Evolutionary conservation across 202 grass and related monocot species (phyloP).

Genomic region (Dendrocalamus latiflorus): DNA sequence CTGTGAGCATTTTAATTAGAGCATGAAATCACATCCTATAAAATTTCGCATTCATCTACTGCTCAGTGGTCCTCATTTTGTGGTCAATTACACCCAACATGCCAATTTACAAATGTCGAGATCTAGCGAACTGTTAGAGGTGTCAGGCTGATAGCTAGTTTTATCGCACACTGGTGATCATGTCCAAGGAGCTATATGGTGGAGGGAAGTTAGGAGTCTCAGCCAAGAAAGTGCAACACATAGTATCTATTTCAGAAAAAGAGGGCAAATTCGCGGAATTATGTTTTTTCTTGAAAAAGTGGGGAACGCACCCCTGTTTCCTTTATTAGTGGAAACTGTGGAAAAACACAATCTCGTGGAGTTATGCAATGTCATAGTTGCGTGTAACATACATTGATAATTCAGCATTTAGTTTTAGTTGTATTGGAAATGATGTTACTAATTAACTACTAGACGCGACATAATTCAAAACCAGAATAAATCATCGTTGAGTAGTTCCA

Average conservation of each 20-base stretch:
- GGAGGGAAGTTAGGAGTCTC: background rate
- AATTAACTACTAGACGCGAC: no score
- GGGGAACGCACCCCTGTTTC: no score
- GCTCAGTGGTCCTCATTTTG: background rate
- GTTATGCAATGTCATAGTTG: no score
- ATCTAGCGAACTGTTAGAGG: background rate
- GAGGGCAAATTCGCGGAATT: no score
- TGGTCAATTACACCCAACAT: background rate
- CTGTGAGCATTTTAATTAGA: conserved; percentile 13
- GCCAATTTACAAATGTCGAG: background rate
- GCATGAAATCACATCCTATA: background rate
- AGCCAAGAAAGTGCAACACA: background rate
- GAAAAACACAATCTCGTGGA: no score
- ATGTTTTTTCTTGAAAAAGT: no score
- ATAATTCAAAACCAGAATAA: no score
- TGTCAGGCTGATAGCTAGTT: background rate
- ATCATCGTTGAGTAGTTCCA: no score
- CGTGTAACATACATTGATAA: background rate
- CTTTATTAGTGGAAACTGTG: no score
- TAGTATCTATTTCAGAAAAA: background rate
- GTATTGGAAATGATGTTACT: background rate
- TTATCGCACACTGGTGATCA: background rate
- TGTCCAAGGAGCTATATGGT: background rate
- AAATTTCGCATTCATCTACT: background rate
- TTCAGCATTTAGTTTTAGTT: background rate